Evolutionary conservation across 75 land plant species (phyloP).

Genomic region (Cunninghamia lanceolata): DNA sequence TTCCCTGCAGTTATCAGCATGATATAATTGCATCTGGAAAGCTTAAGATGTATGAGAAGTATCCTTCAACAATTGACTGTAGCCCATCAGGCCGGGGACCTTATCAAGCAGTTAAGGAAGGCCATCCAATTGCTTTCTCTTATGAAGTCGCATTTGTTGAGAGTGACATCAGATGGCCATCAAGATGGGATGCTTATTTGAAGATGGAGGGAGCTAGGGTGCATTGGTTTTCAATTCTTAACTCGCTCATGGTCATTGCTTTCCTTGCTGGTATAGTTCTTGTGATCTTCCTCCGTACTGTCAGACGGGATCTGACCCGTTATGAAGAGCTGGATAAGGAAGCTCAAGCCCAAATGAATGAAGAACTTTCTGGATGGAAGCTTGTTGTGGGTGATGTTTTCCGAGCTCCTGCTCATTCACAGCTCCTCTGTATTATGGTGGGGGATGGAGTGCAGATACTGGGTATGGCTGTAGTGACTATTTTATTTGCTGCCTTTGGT

Average conservation of each 20-base stretch:
- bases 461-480: conserved; percentile 63
- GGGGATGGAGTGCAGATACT: conserved; percentile 62
- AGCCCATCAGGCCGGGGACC: conserved; percentile 22
- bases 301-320: conserved; percentile 51
- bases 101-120: conserved; percentile 26
- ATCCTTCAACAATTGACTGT: conserved; percentile 26
- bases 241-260: conserved; percentile 59
- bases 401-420: conserved; percentile 39
- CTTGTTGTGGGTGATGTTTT: conserved; percentile 69
- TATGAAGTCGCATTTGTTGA: conserved; percentile 48
- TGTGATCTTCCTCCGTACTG: conserved; percentile 57
- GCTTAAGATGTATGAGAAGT: conserved; percentile 36
- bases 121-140: conserved; percentile 35
- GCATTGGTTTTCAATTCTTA: conserved; percentile 66
- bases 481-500: conserved; percentile 63
- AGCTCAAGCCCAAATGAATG: conserved; percentile 65
- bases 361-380: conserved; percentile 72
- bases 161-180: conserved; percentile 51
- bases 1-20: conserved; percentile 43
- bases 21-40: conserved; percentile 14
- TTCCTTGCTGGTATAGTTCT: conserved; percentile 64
- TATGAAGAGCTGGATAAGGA: conserved; percentile 71
- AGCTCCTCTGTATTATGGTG: conserved; percentile 54
- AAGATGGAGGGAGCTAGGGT: conserved; percentile 63
- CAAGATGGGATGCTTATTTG: conserved; percentile 53